Conservation (phyloP, 805 yeast species). For the Metschnikowia colocasiae region DNA sequence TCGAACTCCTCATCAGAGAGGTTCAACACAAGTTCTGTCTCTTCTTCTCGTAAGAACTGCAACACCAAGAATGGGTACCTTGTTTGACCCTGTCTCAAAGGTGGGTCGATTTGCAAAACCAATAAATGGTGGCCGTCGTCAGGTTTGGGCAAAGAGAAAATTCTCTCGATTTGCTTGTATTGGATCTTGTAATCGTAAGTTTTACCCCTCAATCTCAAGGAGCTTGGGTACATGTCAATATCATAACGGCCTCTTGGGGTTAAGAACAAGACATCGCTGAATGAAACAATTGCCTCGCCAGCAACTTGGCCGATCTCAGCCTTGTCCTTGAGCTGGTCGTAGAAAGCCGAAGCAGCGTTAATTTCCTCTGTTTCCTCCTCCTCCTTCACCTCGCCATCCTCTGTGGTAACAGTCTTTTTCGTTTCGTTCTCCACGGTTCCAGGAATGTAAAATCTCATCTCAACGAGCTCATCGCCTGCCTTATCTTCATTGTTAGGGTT, state of each 20-base stretch:
- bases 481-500: constrained; percentile 55
- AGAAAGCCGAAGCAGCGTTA: constrained; percentile 78
- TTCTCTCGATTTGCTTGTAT: constrained; percentile 82
- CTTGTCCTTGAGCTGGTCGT: constrained; percentile 85
- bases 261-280: constrained; percentile 83
- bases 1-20: constrained; percentile 79
- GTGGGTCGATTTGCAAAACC: constrained; percentile 92
- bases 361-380: constrained; percentile 44
- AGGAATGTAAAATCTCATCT: constrained; percentile 88
- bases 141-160: constrained; percentile 89
- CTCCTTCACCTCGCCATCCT: constrained; percentile 28
- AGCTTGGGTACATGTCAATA: constrained; percentile 84
- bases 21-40: constrained; percentile 84
- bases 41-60: constrained; percentile 89
- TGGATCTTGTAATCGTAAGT: constrained; percentile 96
- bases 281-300: constrained; percentile 92
- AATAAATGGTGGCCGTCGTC: constrained; percentile 89
- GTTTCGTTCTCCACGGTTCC: constrained; percentile 65
- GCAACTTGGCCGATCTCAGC: constrained; percentile 94
- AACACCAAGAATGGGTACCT: constrained; percentile 88
- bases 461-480: constrained; percentile 95
- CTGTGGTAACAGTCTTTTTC: constrained; percentile 26
- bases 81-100: constrained; percentile 97
- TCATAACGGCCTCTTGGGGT: constrained; percentile 99
- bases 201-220: constrained; percentile 91